phyloP scores from a whole-genome alignment of 108 stramenopile genomes.

The Cyclostephanos invisitatus region DNA sequence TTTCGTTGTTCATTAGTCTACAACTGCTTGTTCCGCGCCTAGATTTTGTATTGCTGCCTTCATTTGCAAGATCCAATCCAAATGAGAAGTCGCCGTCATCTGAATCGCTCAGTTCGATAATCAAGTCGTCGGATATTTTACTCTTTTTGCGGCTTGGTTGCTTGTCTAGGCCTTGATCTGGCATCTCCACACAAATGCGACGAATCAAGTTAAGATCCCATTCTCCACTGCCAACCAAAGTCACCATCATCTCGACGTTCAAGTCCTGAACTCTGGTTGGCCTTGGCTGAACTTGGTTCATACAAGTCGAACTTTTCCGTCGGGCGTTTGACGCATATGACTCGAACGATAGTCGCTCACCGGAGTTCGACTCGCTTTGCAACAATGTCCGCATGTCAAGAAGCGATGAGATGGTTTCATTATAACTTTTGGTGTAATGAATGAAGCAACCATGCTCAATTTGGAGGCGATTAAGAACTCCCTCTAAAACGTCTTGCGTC shows the following conservation, averaged over 20 bases:
- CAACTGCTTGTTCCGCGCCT: not conserved
- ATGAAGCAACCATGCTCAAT: slow-evolving; percentile 52
- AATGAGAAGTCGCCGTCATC: slow-evolving; percentile 22
- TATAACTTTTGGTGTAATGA: slow-evolving; percentile 52
- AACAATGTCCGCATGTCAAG: slow-evolving; percentile 37
- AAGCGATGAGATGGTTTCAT: slow-evolving; percentile 53
- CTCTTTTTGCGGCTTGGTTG: not conserved
- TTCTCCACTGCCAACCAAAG: slow-evolving; percentile 10
- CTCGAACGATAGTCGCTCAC: slow-evolving; percentile 21
- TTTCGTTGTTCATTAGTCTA: slow-evolving; percentile 10
- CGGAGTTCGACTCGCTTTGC: slow-evolving; percentile 1
- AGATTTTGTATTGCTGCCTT: not conserved
- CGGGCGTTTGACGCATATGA: slow-evolving; percentile 35
- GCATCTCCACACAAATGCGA: slow-evolving; percentile 5
- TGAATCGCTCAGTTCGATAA: slow-evolving; percentile 15
- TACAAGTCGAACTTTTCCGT: slow-evolving; percentile 4
- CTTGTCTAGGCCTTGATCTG: not conserved
- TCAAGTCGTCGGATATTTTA: not conserved
- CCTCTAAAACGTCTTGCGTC: slow-evolving; percentile 46
- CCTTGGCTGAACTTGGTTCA: not conserved
- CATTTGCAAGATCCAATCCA: slow-evolving; percentile 19
- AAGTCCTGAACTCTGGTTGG: slow-evolving; percentile 20
- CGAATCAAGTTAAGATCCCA: slow-evolving; percentile 23
- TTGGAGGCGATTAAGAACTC: slow-evolving; percentile 44
- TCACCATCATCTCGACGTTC: slow-evolving; percentile 19